phyloP scores from a whole-genome alignment of 225 moss, liverwort and hornwort genomes.

The Anthoceros angustus region DNA sequence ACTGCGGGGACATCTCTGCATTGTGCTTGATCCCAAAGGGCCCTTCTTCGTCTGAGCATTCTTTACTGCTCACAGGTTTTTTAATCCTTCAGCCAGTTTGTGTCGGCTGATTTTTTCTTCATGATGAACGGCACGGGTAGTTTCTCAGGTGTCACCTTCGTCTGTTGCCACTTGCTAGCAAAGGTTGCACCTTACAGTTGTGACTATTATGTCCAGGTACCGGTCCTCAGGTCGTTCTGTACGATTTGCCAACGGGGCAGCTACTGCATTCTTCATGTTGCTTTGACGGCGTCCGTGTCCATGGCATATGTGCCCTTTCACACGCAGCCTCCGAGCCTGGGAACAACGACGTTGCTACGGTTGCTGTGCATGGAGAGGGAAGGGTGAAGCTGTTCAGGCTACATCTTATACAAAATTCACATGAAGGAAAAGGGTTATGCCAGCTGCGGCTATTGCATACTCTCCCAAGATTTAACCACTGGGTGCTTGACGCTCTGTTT shows the following conservation, averaged over 20 bases:
- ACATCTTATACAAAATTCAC: not conserved
- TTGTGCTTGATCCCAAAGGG: constrained; percentile 41
- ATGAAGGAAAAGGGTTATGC: constrained; percentile 9
- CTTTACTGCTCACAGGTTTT: constrained; percentile 22
- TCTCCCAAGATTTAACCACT: constrained; percentile 70
- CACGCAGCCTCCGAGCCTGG: constrained; percentile 3
- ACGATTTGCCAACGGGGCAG: constrained; percentile 42
- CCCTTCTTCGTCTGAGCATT: constrained; percentile 21
- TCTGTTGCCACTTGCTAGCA: not conserved
- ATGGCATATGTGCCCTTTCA: constrained; percentile 46
- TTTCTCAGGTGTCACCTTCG: not conserved
- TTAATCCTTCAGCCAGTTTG: not conserved
- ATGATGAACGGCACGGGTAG: constrained; percentile 6
- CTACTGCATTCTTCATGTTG: constrained; percentile 33
- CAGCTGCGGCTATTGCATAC: constrained; percentile 26
- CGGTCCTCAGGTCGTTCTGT: constrained; percentile 68
- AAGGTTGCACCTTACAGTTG: not conserved
- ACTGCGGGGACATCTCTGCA: constrained; percentile 82
- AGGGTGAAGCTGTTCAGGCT: constrained; percentile 60
- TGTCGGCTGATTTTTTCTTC: not conserved
- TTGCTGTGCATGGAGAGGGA: constrained; percentile 81
- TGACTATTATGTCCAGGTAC: constrained; percentile 31
- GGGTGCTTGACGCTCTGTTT: constrained; percentile 55
- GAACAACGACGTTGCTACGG: constrained; percentile 12
- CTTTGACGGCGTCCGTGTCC: constrained; percentile 80